Percentiles rank a stretch among this genome's conserved stretches.
phyloP scores from a whole-genome alignment of 2,329 filamentous ascomycete species.

The Myriosclerotinia duriaeana region DNA sequence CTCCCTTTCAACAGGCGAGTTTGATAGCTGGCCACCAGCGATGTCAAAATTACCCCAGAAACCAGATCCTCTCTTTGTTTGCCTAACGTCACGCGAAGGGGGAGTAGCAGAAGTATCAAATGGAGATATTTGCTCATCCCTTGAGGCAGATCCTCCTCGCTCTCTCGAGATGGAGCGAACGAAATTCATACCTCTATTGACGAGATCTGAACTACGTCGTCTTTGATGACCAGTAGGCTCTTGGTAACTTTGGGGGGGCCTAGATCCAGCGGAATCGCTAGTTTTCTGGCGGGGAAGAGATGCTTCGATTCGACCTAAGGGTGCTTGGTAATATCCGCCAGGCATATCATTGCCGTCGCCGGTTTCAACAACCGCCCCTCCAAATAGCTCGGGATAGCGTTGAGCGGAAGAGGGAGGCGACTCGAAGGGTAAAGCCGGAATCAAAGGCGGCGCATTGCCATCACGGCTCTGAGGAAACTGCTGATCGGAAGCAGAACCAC shows the following conservation, averaged over 20 bases:
- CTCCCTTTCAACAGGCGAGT: constrained; percentile 31
- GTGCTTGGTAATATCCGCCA: constrained; percentile 36
- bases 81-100: constrained; percentile 34
- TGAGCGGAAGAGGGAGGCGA: constrained; percentile 53
- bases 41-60: constrained; percentile 37
- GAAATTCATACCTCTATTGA: constrained; percentile 53
- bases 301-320: constrained; percentile 37
- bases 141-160: constrained; percentile 30
- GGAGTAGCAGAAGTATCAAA: background rate
- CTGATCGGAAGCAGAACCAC: constrained; percentile 15
- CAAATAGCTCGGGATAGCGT: constrained; percentile 52
- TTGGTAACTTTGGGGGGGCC: constrained; percentile 30
- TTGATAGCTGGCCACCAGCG: constrained; percentile 2
- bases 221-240: constrained; percentile 20
- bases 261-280: constrained; percentile 43
- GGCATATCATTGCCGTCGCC: constrained; percentile 34
- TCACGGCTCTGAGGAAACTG: background rate
- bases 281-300: constrained; percentile 45
- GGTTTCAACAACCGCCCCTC: constrained; percentile 34
- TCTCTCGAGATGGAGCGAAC: constrained; percentile 37
- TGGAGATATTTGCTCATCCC: background rate
- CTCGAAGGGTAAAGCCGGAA: constrained; percentile 37
- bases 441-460: constrained; percentile 18
- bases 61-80: constrained; percentile 44
- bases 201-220: constrained; percentile 46